Base-by-base conservation (phyloP, 23 red algal species). In the Gracilariopsis chorda region DNA sequence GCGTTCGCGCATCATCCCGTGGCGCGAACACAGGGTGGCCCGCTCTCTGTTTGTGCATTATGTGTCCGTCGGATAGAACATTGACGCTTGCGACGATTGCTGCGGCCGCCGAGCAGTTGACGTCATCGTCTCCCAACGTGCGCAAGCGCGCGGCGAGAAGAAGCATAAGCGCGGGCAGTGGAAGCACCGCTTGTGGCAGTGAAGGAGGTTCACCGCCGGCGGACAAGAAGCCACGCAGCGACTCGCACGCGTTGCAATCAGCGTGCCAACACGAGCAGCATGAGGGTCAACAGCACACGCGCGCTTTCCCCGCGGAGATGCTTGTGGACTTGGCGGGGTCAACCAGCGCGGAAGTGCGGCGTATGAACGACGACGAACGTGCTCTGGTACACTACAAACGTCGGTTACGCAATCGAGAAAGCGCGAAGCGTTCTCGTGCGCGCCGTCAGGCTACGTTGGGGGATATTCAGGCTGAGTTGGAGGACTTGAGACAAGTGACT, bases 331-430 rank as follows among this genome's bases (percentile, higher is more conserved):
- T 93, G 52, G 82, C 80, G 9, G 90, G 90, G 24, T 80, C 56
- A 11, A 93, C 90, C 44, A 86, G 80, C 67, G 80, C 90, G 17
- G 82, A 80, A 67, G 90, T 93, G 30, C 63, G 82, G 41, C 45
- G 71, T 27, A 93, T 93, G 90, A 79, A 78, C 41, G 71, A 78
- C 16, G 90, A 93, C n/a, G 90, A 93, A 51, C 77, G 90, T 16
- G 90, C 80, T 17, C 55, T 93, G 41, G 90, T 93, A 20, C 82
- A 86, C 45, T 93, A 86, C 90, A 93, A 93, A 64, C 77, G 90
- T 5, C 80, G 82, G 4, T 23, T 93, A 41, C 45, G 90, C 7
- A 93, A 93, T 49, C 8, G 90, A 24, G 76, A 93, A 28, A 86
- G 80, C 46, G 90, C 90, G 17, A 93, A 86, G 58, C 63, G 90